These are phyloP conservation scores for Radiomyces spectabilis DNA, from an alignment of 192 early-diverging fungal genomes.

Conservation along the genomic window DNA sequence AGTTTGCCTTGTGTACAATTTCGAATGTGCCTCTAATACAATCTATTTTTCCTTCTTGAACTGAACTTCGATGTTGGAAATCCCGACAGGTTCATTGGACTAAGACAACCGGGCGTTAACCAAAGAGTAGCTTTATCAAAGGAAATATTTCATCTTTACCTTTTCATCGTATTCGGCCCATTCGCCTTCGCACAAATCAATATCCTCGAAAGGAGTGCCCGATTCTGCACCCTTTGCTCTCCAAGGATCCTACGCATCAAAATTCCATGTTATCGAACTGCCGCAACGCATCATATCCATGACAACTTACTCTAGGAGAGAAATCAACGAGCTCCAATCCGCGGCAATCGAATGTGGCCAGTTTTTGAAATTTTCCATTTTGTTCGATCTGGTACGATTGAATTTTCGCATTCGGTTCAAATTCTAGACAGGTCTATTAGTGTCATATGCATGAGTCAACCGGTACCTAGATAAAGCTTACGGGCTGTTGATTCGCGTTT, in stretches of 20 bases:
- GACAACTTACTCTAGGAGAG: conserved; percentile 43
- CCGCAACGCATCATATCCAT: no score
- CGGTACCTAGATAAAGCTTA: conserved; percentile 10
- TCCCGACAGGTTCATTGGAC: conserved; percentile 55
- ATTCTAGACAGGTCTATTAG: conserved; percentile 2
- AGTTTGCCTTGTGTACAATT: no score
- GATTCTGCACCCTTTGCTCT: conserved; percentile 64
- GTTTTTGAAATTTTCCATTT: conserved; percentile 51
- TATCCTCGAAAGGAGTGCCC: conserved; percentile 61
- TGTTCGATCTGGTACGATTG: no score
- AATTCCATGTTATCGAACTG: no score
- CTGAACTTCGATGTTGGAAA: conserved; percentile 48
- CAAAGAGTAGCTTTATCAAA: no score
- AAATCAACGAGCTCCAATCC: conserved; percentile 80
- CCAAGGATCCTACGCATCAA: conserved; percentile 36
- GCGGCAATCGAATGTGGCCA: conserved; percentile 71
- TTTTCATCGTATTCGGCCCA: conserved; percentile 93
- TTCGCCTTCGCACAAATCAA: conserved; percentile 72
- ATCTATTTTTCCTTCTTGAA: conserved; percentile 50
- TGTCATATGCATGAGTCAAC: neutral
- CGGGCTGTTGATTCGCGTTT: conserved; percentile 62
- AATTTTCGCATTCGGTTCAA: conserved; percentile 22
- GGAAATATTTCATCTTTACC: no score
- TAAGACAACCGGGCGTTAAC: no score
- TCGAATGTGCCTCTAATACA: no score